phyloP scores from a whole-genome alignment of 805 yeast species.

The Metschnikowia arizonensis region DNA sequence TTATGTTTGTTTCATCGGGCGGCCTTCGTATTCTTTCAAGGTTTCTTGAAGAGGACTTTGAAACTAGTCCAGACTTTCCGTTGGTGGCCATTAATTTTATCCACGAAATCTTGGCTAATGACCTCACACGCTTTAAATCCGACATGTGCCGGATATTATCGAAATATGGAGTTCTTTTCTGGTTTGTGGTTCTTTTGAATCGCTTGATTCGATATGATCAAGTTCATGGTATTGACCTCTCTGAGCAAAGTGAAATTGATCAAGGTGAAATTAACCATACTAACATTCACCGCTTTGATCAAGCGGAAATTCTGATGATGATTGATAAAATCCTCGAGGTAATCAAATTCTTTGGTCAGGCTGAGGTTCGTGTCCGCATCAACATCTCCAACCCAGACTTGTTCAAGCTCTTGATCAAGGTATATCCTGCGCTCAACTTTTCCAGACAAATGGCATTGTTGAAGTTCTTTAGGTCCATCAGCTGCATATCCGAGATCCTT shows the following conservation, averaged over 20 bases:
- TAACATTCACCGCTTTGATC: neutral
- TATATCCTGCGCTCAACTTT: conserved; percentile 29
- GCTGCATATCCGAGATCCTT: conserved; percentile 33
- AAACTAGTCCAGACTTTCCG: conserved; percentile 35
- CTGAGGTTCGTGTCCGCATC: conserved; percentile 43
- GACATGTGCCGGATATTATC: conserved; percentile 40
- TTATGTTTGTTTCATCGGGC: conserved; percentile 44
- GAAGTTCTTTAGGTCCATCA: conserved; percentile 43
- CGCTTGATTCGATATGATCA: conserved; percentile 23
- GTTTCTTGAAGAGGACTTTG: conserved; percentile 46
- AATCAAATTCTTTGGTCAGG: conserved; percentile 40
- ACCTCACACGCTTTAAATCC: conserved; percentile 37
- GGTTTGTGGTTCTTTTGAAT: conserved; percentile 40
- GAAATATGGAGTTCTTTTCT: conserved; percentile 39
- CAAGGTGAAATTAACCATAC: no score
- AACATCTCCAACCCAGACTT: conserved; percentile 37
- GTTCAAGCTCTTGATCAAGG: conserved; percentile 40
- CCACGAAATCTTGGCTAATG: conserved; percentile 31
- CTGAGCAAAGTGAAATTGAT: no score
- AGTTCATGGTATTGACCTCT: no score
- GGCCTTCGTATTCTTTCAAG: conserved; percentile 42
- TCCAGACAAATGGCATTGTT: conserved; percentile 37
- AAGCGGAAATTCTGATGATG: conserved; percentile 8
- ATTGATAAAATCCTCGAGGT: conserved; percentile 36
- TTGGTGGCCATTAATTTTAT: conserved; percentile 36